Evolutionary conservation across 2,329 filamentous ascomycete species (phyloP), one percentile per base, ranked within the genome.

Genomic region (Ophiostoma sp.): DNA sequence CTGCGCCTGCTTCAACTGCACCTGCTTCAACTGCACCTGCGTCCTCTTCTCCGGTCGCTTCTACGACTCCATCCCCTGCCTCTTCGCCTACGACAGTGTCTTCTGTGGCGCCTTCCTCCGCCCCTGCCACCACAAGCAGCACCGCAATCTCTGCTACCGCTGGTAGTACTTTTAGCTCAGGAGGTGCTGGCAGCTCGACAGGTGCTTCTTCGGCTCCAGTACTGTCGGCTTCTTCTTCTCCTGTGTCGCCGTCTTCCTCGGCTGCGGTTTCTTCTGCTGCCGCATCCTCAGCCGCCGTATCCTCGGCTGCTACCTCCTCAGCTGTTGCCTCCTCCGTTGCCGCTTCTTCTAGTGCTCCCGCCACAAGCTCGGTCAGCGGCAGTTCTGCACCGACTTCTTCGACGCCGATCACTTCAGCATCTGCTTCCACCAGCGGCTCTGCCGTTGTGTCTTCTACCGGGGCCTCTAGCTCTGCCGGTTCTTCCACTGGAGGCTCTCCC

Each of bases 241-340:
- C 5, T 41, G 2, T 1, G 27, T 27, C 27, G 27, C 27, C 27
- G 2, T 27, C 27, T 27, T 16, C 49, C 11, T 55, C n/a, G 14
- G 16, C 67, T n/a, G 9, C 66, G 2, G n/a, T 42, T n/a, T 65
- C 62, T 16, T 67, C 60, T 1, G 45, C 66, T 8, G 14, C 27
- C 11, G 18, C 27, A 6, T 36, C 27, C 2, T 11, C 9, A 4
- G 12, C 65, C 14, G 27, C 41, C 5, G 14, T 5, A 12, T 27
- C 11, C 1, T 41, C 58, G 8, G 5, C 58, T 62, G 38, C 12
- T 62, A 38, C 38, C 6, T 8, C 38, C 9, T 62, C 58, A 16
- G 11, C 58, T 41, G 27, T 27, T 49, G 47, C 14, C 9, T n/a
- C 49, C 11, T 55, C 49, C 42, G 9, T 12, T 45, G 14, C 42